A percentile compares a stretch with the other conserved stretches of the same genome.
Evolutionary conservation across 148 eudicot genomes (phyloP).

Genomic region (Amaranthus hypochondriacus): DNA sequence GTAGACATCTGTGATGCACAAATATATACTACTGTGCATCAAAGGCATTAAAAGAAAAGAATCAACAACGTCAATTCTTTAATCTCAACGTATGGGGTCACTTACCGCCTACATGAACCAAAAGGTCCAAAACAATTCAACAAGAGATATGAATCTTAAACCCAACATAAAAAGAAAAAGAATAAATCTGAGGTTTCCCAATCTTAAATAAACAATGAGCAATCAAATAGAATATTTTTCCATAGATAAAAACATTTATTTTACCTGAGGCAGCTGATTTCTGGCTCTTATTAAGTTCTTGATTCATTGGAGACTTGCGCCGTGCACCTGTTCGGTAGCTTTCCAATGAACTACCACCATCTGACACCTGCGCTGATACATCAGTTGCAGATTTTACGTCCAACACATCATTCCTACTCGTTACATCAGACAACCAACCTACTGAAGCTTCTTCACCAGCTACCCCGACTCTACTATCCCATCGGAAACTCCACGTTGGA

Average conservation of each 20-base stretch:
- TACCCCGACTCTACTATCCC: constrained; percentile 92
- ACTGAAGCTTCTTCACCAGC: constrained; percentile 81
- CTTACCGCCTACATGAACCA: no score
- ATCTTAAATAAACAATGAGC: background rate
- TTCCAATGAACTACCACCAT: constrained; percentile 74
- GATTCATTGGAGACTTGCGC: constrained; percentile 64
- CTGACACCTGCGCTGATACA: constrained; percentile 68
- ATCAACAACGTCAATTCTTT: background rate
- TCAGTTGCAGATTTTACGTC: constrained; percentile 64
- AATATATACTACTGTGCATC: background rate
- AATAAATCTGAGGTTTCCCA: background rate
- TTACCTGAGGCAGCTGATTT: constrained; percentile 61
- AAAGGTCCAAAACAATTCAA: no score
- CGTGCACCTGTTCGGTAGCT: constrained; percentile 45
- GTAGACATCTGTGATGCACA: background rate
- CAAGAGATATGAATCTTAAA: no score
- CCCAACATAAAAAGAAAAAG: no score
- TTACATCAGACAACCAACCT: constrained; percentile 55
- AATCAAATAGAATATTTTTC: background rate
- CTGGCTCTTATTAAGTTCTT: constrained; percentile 29
- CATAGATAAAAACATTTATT: constrained; percentile 1
- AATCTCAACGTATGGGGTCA: background rate
- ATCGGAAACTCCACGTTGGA: constrained; percentile 92
- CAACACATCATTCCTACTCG: constrained; percentile 45
- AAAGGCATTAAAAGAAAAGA: background rate